Percentiles rank a stretch among this genome's conserved stretches.
phyloP scores from a whole-genome alignment of 257 asterid genomes.

The Solanum appendiculatum region DNA sequence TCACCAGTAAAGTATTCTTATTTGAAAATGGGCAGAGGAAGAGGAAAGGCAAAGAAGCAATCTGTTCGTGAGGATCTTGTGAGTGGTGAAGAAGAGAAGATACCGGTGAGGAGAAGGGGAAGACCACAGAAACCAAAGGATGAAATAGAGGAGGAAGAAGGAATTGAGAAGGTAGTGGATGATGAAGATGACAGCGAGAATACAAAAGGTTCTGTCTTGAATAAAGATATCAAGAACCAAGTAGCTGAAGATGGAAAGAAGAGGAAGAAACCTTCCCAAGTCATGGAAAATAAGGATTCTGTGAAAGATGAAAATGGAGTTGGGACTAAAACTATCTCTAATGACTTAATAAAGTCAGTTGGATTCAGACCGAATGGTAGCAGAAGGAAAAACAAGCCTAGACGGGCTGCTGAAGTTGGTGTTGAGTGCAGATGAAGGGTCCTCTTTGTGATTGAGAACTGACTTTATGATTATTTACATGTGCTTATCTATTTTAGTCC shows the following conservation, averaged over 20 bases:
- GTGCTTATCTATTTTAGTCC: neutral
- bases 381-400: slow-evolving; percentile 83
- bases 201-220: slow-evolving; percentile 17
- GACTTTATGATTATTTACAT: neutral
- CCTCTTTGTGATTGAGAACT: neutral
- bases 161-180: slow-evolving; percentile 38
- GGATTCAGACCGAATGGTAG: slow-evolving; percentile 66
- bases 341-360: slow-evolving; percentile 35
- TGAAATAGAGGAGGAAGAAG: slow-evolving; percentile 46
- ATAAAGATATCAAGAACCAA: slow-evolving; percentile 32
- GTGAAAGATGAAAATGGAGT: slow-evolving; percentile 40
- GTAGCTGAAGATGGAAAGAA: slow-evolving; percentile 41
- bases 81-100: slow-evolving; percentile 74
- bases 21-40: slow-evolving; percentile 63
- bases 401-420: slow-evolving; percentile 91
- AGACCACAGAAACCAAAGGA: slow-evolving; percentile 57
- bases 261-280: slow-evolving; percentile 52
- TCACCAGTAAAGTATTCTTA: neutral
- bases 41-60: slow-evolving; percentile 72
- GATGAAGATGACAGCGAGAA: slow-evolving; percentile 35
- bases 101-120: slow-evolving; percentile 58
- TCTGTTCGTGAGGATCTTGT: slow-evolving; percentile 36
- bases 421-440: slow-evolving; percentile 57
- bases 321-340: slow-evolving; percentile 24
- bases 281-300: slow-evolving; percentile 32